Conservation (phyloP, 2,329 filamentous ascomycete genomes). For the Xylaria sp. region DNA sequence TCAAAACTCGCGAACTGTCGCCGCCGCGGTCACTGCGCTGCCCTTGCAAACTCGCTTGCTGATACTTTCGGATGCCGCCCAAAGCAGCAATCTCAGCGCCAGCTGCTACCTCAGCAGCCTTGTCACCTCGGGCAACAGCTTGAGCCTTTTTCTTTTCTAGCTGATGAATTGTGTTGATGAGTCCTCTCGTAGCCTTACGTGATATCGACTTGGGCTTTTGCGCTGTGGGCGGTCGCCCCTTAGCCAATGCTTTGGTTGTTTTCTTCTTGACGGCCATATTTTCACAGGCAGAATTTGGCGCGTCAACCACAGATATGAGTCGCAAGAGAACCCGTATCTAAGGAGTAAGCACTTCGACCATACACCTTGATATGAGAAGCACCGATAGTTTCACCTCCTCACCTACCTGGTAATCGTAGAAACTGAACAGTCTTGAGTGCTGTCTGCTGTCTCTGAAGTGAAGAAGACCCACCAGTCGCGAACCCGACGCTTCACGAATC, state of each 20-base stretch:
- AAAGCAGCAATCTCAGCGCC: constrained; percentile 50
- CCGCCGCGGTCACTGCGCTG: constrained; percentile 61
- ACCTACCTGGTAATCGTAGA: no score
- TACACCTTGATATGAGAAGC: no score
- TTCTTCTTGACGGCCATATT: constrained; percentile 46
- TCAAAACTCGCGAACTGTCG: constrained; percentile 59
- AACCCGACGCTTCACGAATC: no score
- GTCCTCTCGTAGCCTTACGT: constrained; percentile 56
- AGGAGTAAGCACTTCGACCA: background rate
- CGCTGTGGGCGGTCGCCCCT: constrained; percentile 52
- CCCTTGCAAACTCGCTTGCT: constrained; percentile 63
- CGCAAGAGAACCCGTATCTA: background rate
- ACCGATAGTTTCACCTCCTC: no score
- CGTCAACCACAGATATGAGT: background rate
- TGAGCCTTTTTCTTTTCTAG: constrained; percentile 57
- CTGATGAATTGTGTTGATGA: constrained; percentile 63
- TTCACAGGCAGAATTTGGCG: background rate
- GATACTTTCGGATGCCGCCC: constrained; percentile 59
- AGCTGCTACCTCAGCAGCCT: constrained; percentile 40
- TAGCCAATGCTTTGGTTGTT: constrained; percentile 42
- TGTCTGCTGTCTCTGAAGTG: no score
- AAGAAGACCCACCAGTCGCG: no score
- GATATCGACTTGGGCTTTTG: constrained; percentile 54
- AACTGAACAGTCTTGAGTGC: no score
- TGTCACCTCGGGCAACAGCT: constrained; percentile 51